Evolutionary conservation across 345 rosid genomes (phyloP).

Genomic region (Pugionium dolabratum): DNA sequence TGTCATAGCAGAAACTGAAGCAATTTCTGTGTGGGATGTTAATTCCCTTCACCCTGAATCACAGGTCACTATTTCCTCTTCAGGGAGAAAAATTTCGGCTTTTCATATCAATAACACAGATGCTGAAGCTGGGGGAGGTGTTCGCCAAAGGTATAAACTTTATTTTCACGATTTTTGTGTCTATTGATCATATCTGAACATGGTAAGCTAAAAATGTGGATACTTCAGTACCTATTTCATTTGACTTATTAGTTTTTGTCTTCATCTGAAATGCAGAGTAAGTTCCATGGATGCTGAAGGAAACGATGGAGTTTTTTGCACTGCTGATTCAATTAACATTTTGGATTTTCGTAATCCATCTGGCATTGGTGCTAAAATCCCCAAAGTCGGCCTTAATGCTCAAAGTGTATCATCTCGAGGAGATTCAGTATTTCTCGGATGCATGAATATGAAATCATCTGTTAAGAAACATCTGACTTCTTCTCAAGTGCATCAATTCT

Average conservation of each 20-base stretch:
- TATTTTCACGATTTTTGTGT: not conserved
- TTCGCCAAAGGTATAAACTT: constrained; percentile 77
- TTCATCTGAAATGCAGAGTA: constrained; percentile 56
- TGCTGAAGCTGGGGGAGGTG: constrained; percentile 95
- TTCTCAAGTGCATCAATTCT: constrained; percentile 80
- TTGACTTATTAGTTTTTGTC: constrained; percentile 20
- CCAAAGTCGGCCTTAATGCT: constrained; percentile 56
- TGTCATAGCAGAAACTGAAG: constrained; percentile 78
- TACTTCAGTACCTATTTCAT: not conserved
- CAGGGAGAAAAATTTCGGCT: constrained; percentile 74
- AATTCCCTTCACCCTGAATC: constrained; percentile 74
- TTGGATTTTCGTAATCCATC: constrained; percentile 87
- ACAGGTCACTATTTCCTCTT: constrained; percentile 54
- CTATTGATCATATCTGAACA: constrained; percentile 1
- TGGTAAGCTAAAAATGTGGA: not conserved
- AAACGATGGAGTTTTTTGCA: constrained; percentile 93
- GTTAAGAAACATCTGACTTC: constrained; percentile 45
- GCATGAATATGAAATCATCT: constrained; percentile 54
- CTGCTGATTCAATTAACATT: constrained; percentile 74
- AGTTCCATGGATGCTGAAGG: constrained; percentile 92
- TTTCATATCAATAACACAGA: constrained; percentile 87
- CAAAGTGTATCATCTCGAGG: constrained; percentile 88
- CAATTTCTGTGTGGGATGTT: constrained; percentile 94
- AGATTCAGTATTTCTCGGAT: constrained; percentile 72
- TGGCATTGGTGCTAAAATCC: constrained; percentile 86